These are phyloP conservation scores for Parafenestella ontariensis DNA, from an alignment of 2,329 filamentous ascomycete species.

Conservation along the genomic window DNA sequence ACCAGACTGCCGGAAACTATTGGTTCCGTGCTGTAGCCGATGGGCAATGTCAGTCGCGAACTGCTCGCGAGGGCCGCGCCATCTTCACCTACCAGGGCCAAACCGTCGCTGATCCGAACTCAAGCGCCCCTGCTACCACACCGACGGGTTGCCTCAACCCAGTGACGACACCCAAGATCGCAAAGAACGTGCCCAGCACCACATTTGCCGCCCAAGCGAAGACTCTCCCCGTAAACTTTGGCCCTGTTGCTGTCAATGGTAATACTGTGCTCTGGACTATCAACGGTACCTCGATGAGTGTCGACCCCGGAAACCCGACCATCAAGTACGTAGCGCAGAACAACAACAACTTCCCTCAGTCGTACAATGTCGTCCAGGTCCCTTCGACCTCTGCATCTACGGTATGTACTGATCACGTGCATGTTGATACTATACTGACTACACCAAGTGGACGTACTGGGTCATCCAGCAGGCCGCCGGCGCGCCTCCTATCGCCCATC, in stretches of 20 bases:
- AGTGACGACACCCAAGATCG: constrained; percentile 43
- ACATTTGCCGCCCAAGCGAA: constrained; percentile 35
- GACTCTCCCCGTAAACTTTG: constrained; percentile 38
- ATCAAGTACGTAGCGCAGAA: constrained; percentile 52
- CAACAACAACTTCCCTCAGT: constrained; percentile 50
- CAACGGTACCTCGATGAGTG: constrained; percentile 55
- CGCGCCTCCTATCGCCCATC: constrained; percentile 46
- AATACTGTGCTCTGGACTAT: constrained; percentile 43
- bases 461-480: constrained; percentile 53
- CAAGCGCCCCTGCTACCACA: constrained; percentile 26
- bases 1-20: constrained; percentile 39
- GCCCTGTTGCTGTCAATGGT: constrained; percentile 34
- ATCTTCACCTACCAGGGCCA: constrained; percentile 49
- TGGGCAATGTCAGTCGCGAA: constrained; percentile 28
- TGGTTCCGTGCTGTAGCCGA: constrained; percentile 45
- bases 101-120: constrained; percentile 46
- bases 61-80: constrained; percentile 40
- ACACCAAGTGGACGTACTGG: constrained; percentile 53
- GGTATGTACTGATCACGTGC: background rate
- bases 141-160: constrained; percentile 48
- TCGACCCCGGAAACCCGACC: constrained; percentile 59
- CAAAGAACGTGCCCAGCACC: constrained; percentile 41
- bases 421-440: background rate
- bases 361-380: constrained; percentile 53
- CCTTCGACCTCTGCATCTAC: constrained; percentile 30